Conservation (phyloP, 1,284 basidiomycete species). For the Ceratobasidium sp. region DNA sequence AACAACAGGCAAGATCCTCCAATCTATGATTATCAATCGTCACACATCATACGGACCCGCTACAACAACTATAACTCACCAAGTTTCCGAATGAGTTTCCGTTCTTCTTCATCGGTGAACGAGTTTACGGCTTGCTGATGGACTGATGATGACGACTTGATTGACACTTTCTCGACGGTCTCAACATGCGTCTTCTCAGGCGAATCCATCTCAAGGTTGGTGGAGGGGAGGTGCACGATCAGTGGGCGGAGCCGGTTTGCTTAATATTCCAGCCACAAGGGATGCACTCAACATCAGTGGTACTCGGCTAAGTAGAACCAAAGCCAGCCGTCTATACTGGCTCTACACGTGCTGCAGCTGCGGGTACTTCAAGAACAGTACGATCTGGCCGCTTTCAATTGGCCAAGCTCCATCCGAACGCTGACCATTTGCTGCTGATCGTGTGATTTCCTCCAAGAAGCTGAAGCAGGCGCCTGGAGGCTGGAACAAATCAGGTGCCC, state of each 20-base stretch:
- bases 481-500: background rate
- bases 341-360: background rate
- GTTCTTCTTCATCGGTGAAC: conserved; percentile 49
- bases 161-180: conserved; percentile 28
- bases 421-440: background rate
- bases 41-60: background rate
- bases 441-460: background rate
- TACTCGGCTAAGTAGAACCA: background rate
- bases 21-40: conserved; percentile 40
- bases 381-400: conserved; percentile 7
- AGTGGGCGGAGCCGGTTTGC: too few relatives aligned
- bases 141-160: background rate
- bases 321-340: background rate
- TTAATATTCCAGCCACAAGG: background rate
- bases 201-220: conserved; percentile 5
- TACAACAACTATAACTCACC: conserved; percentile 34
- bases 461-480: background rate
- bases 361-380: background rate
- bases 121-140: background rate
- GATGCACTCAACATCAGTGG: background rate
- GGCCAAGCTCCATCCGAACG: conserved; percentile 15
- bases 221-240: background rate
- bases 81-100: conserved; percentile 47
- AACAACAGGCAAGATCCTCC: conserved; percentile 49
- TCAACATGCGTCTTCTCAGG: conserved; percentile 13